Evolutionary conservation across 2,329 filamentous ascomycete genomes (phyloP).

Genomic region (Fusarium siculi): DNA sequence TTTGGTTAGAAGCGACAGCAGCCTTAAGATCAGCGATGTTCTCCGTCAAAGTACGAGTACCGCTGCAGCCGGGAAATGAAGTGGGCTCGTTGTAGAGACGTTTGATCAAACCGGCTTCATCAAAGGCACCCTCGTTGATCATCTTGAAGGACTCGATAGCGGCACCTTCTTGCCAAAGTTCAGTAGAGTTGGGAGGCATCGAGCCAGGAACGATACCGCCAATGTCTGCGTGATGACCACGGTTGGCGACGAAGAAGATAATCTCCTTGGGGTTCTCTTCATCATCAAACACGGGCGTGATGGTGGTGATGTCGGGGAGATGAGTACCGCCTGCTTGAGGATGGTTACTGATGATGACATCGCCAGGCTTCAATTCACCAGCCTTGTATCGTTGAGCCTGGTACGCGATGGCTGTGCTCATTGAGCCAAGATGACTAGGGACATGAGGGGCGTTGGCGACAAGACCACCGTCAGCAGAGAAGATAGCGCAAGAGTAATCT

Average conservation of each 20-base stretch:
- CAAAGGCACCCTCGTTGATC: constrained; percentile 42
- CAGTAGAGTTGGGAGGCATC: constrained; percentile 76
- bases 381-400: constrained; percentile 34
- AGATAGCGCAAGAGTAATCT: constrained; percentile 82
- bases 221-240: constrained; percentile 50
- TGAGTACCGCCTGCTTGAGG: constrained; percentile 44
- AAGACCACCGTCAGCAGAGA: constrained; percentile 67
- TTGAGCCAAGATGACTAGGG: constrained; percentile 35
- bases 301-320: constrained; percentile 44
- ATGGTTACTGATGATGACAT: constrained; percentile 39
- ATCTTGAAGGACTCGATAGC: constrained; percentile 59
- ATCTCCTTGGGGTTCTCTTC: constrained; percentile 44
- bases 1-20: constrained; percentile 86
- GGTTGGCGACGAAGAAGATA: constrained; percentile 49
- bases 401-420: constrained; percentile 38
- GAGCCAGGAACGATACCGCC: constrained; percentile 76
- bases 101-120: constrained; percentile 65
- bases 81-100: constrained; percentile 59
- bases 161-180: constrained; percentile 68
- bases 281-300: constrained; percentile 46
- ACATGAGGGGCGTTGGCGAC: constrained; percentile 38
- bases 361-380: constrained; percentile 34
- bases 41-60: constrained; percentile 76
- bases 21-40: constrained; percentile 90
- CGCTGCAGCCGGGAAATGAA: constrained; percentile 56